Base-by-base conservation (phyloP, 371 early-diverging fungal genomes). In the Umbelopsis sp. region DNA sequence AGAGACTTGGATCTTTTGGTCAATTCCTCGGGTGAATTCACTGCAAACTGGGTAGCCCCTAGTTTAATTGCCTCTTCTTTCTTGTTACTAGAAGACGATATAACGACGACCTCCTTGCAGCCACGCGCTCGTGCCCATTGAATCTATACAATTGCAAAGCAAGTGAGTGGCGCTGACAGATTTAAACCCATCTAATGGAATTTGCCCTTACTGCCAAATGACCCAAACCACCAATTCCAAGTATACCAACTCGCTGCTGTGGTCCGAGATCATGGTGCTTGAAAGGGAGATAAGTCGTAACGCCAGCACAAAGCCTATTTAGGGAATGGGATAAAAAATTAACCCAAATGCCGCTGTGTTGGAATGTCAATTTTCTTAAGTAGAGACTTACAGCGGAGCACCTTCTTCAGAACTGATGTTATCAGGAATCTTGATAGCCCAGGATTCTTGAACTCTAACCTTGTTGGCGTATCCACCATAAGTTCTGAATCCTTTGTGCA, bases 151-250 rank as follows among this genome's bases (percentile, higher is more conserved):
- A 5, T 4, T 16, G 24, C 14, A 53, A 71, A 46, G 22, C 22
- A 1, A 64, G 6, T 44, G 50, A 53, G 57, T 6, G 2, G 12
- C 41, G 41, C 5, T 41, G 41, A 7, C 12, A 7, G 4, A 41
- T 11, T 37, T 3, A 51, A 51, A 14, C 52, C 44, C 8, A 50
- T 22, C 3, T 3, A 7, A 22, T 8, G 25, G 14, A 6, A 1
- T 12, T 4, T 25, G 32, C 6, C 12, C 67, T 62, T 71, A 77
- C 76, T 22, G 85, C 91, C 74, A 92, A 72, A 51, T 92, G 93
- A 18, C 93, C 93, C 29, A 93, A 76, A 18, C 93, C 93, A 45
- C 93, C 93, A 65, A 92, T 89, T 11, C 91, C 93, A 32, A 89
- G 76, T 22, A 93, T 76, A 46, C 91, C 92, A 63, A 93, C 91